Evolutionary conservation across 192 early-diverging fungal species (phyloP), one percentile per base, ranked within the genome.

Genomic region (Backusella mclennaniae): DNA sequence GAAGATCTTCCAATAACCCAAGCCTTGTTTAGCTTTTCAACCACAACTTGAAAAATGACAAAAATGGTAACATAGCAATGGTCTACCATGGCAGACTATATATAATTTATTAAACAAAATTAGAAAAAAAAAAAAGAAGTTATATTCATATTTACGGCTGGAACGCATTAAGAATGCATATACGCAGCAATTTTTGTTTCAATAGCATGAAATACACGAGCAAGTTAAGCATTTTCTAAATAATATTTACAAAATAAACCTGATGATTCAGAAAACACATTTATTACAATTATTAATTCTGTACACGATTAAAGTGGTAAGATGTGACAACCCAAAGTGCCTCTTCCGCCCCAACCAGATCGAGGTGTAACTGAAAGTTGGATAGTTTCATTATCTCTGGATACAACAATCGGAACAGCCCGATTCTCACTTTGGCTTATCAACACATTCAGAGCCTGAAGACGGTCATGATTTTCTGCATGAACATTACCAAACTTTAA

Each of bases 331-430:
- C 87, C 87, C 19, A 89, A 68, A 2, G 85, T 71, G 17, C 87
- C 87, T 26, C 83, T 83, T 35, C 86, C 87, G 4, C 87, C 86
- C 87, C 87, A 89, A 3, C 83, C 86, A 69, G 79, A 79, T 66
- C 73, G 79, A 23, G 87, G 87, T 4, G 84, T 84, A 0, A 89
- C 71, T 11, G 84, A 73, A 35, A 87, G 35, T 2, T 72, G 66
- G 1, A 82, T 21, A 4, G 42, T 11, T 23, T 82, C 70, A 14
- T 76, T 69, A 17, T 77, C 77, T 35, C 87, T 79, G 7, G 67
- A 41, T 0, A 89, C 77, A 49, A 75, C 78, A 41, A 89, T 80
- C 7, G 79, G 26, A 36, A 87, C 80, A 0, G 83, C 72, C 79
- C 77, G 81, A 39, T 80, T 78, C 52, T 85, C 80, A 73, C 75